phyloP scores from a whole-genome alignment of 495 filamentous ascomycete genomes.

The Trypethelium eluteriae region DNA sequence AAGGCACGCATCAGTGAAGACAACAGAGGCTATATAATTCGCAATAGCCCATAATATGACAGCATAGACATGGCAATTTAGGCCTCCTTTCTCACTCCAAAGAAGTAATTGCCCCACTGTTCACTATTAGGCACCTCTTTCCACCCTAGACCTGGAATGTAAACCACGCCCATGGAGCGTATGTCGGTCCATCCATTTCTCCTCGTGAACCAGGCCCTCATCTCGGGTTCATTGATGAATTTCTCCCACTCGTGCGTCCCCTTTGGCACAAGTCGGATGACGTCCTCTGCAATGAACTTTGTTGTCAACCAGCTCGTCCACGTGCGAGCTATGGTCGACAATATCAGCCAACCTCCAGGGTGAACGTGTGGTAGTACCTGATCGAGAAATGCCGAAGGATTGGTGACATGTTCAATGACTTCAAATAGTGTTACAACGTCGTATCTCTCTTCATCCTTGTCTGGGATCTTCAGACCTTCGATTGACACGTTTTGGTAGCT shows the following conservation, averaged over 20 bases:
- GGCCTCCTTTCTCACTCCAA: constrained; percentile 60
- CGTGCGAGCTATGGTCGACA: constrained; percentile 84
- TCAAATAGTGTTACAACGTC: constrained; percentile 87
- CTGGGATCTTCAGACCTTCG: constrained; percentile 52
- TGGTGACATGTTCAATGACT: constrained; percentile 83
- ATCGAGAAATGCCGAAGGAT: constrained; percentile 62
- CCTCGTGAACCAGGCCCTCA: constrained; percentile 50
- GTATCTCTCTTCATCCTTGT: constrained; percentile 34
- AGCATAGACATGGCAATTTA: background rate
- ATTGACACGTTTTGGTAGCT: constrained; percentile 63
- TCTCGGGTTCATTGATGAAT: constrained; percentile 81
- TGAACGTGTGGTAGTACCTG: constrained; percentile 62
- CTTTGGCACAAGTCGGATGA: constrained; percentile 76
- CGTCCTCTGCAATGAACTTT: constrained; percentile 83
- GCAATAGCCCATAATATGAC: background rate
- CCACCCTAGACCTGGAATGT: constrained; percentile 88
- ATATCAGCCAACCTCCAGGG: constrained; percentile 86
- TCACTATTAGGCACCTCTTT: constrained; percentile 75
- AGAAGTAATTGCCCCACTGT: constrained; percentile 93
- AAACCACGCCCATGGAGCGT: constrained; percentile 73
- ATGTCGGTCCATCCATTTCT: constrained; percentile 45
- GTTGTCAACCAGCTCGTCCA: constrained; percentile 83
- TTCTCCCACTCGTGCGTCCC: constrained; percentile 95
- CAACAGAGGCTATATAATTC: too few relatives aligned
- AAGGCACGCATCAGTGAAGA: too few relatives aligned